Percentiles rank a stretch among this genome's conserved stretches.
These are phyloP conservation scores for Quambalaria eucalypti DNA, from an alignment of 1,284 basidiomycete genomes.

Conservation along the genomic window DNA sequence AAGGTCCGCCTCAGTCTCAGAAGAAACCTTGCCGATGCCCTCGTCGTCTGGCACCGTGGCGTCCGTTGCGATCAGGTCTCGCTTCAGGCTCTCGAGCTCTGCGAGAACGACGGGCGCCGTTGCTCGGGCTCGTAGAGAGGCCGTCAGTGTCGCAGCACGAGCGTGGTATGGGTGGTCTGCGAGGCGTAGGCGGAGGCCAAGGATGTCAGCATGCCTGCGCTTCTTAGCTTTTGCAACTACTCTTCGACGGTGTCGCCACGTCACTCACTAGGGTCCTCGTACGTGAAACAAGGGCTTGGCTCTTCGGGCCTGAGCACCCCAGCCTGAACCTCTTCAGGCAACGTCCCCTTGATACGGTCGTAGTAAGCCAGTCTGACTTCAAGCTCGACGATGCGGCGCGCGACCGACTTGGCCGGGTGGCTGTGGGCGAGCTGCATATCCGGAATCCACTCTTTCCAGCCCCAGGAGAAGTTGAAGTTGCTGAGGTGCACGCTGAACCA, in stretches of 20 bases:
- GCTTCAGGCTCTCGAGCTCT: slow-evolving; percentile 57
- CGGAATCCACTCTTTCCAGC: slow-evolving; percentile 99
- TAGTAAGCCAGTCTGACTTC: slow-evolving; percentile 88
- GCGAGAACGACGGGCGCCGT: slow-evolving; percentile 65
- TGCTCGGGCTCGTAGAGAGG: slow-evolving; percentile 66
- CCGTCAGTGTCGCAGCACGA: slow-evolving; percentile 69
- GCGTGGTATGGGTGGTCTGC: slow-evolving; percentile 67
- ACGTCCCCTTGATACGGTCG: slow-evolving; percentile 79
- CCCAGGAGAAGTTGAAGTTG: slow-evolving; percentile 97
- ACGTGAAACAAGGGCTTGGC: slow-evolving; percentile 74
- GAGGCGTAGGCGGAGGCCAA: slow-evolving; percentile 1
- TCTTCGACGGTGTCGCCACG: background rate
- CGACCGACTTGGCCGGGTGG: slow-evolving; percentile 79
- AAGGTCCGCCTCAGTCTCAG: slow-evolving; percentile 55
- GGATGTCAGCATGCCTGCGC: too few relatives aligned
- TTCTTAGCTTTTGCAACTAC: background rate
- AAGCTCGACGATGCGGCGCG: slow-evolving; percentile 76
- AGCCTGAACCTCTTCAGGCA: slow-evolving; percentile 66
- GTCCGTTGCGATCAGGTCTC: slow-evolving; percentile 13
- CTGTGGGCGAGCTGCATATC: slow-evolving; percentile 61
- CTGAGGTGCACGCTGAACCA: slow-evolving; percentile 96
- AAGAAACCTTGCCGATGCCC: slow-evolving; percentile 14
- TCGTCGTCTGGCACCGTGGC: slow-evolving; percentile 47
- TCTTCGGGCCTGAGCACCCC: slow-evolving; percentile 63
- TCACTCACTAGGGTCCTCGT: slow-evolving; percentile 62